Percentiles rank a stretch among this genome's conserved stretches.
Evolutionary conservation across 345 rosid species (phyloP).

Genomic region (Syzygium jambos): DNA sequence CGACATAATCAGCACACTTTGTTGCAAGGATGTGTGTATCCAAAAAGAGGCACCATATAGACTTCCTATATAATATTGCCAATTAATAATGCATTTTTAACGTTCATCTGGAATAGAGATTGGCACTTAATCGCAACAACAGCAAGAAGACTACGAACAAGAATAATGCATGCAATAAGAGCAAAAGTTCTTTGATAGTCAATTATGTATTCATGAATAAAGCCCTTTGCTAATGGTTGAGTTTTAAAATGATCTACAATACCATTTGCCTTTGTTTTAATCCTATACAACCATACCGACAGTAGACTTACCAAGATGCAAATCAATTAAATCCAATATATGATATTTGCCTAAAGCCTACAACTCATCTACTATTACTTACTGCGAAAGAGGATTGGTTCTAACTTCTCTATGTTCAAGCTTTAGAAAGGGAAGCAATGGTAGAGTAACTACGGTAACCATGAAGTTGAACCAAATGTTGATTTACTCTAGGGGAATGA

Average conservation of each 20-base stretch:
- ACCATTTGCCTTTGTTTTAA: neutral
- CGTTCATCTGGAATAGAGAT: too few species aligned
- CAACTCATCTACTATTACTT: neutral
- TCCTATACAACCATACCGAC: neutral
- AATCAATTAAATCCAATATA: neutral
- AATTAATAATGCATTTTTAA: neutral
- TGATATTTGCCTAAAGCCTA: neutral
- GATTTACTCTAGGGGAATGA: neutral
- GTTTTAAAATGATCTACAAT: neutral
- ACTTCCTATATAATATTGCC: neutral
- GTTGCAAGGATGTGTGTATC: neutral
- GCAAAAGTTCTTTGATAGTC: neutral
- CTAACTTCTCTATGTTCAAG: neutral
- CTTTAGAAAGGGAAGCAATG: neutral
- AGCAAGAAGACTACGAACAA: neutral
- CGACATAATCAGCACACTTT: neutral
- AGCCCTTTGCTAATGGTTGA: neutral
- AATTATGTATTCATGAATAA: neutral
- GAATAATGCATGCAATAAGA: neutral
- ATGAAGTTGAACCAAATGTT: neutral
- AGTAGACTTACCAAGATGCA: neutral
- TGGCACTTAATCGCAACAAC: neutral
- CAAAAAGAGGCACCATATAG: neutral
- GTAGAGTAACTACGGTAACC: neutral
- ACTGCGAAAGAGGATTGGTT: neutral